Evolutionary conservation across 805 yeast genomes (phyloP).

Genomic region (Torulaspora gathmanii): DNA sequence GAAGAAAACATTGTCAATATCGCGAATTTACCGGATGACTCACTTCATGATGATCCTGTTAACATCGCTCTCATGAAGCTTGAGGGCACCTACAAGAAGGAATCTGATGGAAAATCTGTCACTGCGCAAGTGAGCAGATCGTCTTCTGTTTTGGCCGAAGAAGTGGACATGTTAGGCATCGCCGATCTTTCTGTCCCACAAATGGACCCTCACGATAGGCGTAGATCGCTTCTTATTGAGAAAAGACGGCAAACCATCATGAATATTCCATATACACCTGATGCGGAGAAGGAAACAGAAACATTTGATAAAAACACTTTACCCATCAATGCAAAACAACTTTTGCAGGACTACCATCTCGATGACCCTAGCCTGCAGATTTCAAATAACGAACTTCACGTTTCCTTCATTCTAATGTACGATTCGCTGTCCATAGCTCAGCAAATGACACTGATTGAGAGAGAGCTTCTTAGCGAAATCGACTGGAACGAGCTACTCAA

Average conservation of each 20-base stretch:
- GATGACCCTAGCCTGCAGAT: slow-evolving; percentile 27
- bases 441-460: slow-evolving; percentile 82
- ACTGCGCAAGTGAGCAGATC: slow-evolving; percentile 14
- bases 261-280: slow-evolving; percentile 36
- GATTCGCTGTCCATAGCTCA: slow-evolving; percentile 63
- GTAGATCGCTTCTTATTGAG: slow-evolving; percentile 35
- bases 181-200: slow-evolving; percentile 13
- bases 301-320: slow-evolving; percentile 2
- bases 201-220: slow-evolving; percentile 19
- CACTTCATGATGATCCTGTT: slow-evolving; percentile 62
- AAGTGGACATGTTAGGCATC: slow-evolving; percentile 19
- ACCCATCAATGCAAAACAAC: slow-evolving; percentile 22
- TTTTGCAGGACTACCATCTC: slow-evolving; percentile 25
- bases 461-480: slow-evolving; percentile 74
- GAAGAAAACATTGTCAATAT: slow-evolving; percentile 52
- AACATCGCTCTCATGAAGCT: slow-evolving; percentile 68
- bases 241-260: slow-evolving; percentile 39
- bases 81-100: slow-evolving; percentile 54
- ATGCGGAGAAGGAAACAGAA: slow-evolving; percentile 13
- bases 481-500: slow-evolving; percentile 91
- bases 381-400: slow-evolving; percentile 49
- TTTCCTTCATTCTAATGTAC: slow-evolving; percentile 75
- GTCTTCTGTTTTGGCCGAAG: slow-evolving; percentile 16
- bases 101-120: slow-evolving; percentile 9
- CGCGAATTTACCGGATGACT: slow-evolving; percentile 81